Conservation (phyloP, 1,139 yeast genomes). For the Diutina rugosa region DNA sequence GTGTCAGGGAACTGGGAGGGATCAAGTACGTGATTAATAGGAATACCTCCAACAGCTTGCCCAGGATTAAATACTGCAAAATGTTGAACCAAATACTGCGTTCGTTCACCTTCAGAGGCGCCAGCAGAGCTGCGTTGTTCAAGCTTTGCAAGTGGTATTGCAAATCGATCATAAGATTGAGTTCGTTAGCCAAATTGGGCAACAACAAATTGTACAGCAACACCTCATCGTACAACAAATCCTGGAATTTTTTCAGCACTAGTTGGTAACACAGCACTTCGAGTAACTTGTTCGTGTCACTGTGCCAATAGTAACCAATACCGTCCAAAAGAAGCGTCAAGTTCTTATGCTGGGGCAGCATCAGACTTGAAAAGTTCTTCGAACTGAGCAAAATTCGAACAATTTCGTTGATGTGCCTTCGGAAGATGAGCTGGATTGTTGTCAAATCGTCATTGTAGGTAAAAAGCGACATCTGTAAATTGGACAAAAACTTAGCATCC, state of each 20-base stretch:
- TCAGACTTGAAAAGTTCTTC: conserved; percentile 18
- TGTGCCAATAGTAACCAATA: conserved; percentile 31
- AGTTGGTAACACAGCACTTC: conserved; percentile 33
- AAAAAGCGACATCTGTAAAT: conserved; percentile 29
- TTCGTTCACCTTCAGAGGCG: conserved; percentile 14
- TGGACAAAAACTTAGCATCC: conserved; percentile 34
- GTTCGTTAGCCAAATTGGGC: conserved; percentile 28
- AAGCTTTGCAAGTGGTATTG: conserved; percentile 31
- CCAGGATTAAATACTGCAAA: conserved; percentile 29
- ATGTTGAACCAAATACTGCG: conserved; percentile 33
- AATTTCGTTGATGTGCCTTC: conserved; percentile 36
- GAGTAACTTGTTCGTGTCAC: conserved; percentile 26
- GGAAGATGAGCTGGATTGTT: conserved; percentile 32
- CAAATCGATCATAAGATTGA: conserved; percentile 30
- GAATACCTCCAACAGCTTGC: conserved; percentile 30
- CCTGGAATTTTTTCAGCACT: conserved; percentile 25
- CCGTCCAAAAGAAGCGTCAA: conserved; percentile 26
- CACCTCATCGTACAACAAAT: conserved; percentile 20
- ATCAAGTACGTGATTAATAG: conserved; percentile 28
- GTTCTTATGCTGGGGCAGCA: conserved; percentile 12
- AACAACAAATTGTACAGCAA: conserved; percentile 22
- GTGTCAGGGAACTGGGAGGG: conserved; percentile 31
- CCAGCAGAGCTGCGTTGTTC: conserved; percentile 10
- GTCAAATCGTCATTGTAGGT: conserved; percentile 37
- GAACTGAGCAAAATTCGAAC: conserved; percentile 27